Evolutionary conservation across 1,284 basidiomycete species (phyloP), one percentile per base, ranked within the genome.

Genomic region (Heterobasidion occidentale): DNA sequence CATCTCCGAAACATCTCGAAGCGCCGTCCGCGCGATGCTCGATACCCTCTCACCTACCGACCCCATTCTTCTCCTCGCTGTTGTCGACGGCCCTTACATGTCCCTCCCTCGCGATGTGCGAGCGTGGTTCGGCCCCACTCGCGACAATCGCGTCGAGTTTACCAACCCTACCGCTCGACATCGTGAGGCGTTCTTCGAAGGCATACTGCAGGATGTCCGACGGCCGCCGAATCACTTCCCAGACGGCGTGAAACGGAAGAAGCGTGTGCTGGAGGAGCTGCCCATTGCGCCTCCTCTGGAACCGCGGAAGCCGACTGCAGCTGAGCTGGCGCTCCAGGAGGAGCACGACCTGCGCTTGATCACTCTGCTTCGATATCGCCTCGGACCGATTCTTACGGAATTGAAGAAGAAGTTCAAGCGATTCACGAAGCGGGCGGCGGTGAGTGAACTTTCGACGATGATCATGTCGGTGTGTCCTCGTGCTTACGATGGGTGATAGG

Each of bases 391-490:
- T 52, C 73, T 98, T 45, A 82, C 81, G 2, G 94, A 98, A 69
- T 75, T 99, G 62, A 93, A 93, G 74, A 84, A 93, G 68, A 95
- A 96, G 73, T 96, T 91, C 72, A 94, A 94, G 75, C 81, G 91
- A 62, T 96, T 97, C 66, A 91, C 86, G 0, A 90, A 94, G 68
- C 76, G 82, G 46, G 90, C 92, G 47, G 83, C 80, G 66, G 93
- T 94, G 63, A 66, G 84, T 77, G 53, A 38, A 36, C 48, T 33
- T 50, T 51, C 5, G 51, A 38, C 56, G 58, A 14, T 56, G 14
- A 27, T 20, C 15, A 46, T 42, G 46, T 42, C 47, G 38, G 9
- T 36, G 27, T 14, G 14, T 53, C 49, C 11, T 19, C 47, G 9
- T 27, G 7, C 20, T 55, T 44, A 45, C 54, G 2, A 7, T 17